Base-by-base conservation (phyloP, 177 flowering plant genomes). In the Vitis hybrid region DNA sequence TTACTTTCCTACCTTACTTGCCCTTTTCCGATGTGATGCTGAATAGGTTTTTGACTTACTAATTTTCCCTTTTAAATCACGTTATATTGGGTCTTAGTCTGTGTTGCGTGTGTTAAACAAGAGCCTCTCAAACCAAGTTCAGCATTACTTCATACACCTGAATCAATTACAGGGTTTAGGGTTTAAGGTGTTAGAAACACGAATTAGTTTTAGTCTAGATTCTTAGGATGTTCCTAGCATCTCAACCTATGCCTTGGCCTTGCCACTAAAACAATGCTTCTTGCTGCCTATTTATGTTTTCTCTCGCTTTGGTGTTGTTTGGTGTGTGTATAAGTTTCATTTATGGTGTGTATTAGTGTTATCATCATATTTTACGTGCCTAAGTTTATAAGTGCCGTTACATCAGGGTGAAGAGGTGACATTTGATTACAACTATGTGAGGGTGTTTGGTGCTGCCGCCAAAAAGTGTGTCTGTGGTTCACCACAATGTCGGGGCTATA, bases 401-500 rank as follows among this genome's bases (percentile, higher is more conserved):
- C 71, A 22, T 53, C 84, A 96, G 99, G 97, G 94, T 72, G 97
- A 93, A 78, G 99, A 96, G 80, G 76, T 93, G 75, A 92, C 98
- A 65, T 96, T 96, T 79, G 99, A 93, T 73, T 96, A 96, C 85
- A 96, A 96, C 76, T 93, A 90, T 81, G 97, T 92, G 2, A 85
- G 99, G 73, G 99, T 96, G 5, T 89, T 89, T 78, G 98, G 99
- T 19, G 99, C 99, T 71, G 99, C 98, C 75, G 98, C 94, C 13
- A 96, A 93, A 81, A 90, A 89, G 85, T 96, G 99, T 76, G 78
- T 84, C 16, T 96, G 99, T 84, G 97, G 93, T 56, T 83, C 99
- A 62, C 56, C 85, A 55, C 86, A 80, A 15, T 96, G 99, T 75
- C 89, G 94, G 57, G 99, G 98, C 55, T 91, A 85, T 76, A 89